phyloP scores from a whole-genome alignment of 140 eudicot genomes.

The Oenanthe javanica region DNA sequence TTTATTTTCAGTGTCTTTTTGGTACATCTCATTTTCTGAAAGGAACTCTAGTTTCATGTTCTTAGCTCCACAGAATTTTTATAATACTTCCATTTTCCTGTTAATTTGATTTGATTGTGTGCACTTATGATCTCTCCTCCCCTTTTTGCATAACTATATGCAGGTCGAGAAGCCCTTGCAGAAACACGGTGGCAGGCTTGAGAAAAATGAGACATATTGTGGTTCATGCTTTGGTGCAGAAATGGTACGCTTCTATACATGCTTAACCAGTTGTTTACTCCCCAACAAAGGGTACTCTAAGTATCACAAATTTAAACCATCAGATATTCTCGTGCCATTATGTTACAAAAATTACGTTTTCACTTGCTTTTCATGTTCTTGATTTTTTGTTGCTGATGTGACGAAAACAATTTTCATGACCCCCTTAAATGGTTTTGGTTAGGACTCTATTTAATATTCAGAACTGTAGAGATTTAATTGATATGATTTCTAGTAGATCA shows the following conservation, averaged over 20 bases:
- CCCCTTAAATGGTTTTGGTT: not conserved
- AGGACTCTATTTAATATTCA: not conserved
- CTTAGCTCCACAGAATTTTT: not conserved
- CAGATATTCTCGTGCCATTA: not conserved
- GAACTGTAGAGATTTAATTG: not conserved
- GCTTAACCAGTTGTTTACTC: not conserved
- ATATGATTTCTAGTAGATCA: not conserved
- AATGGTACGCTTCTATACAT: slow-evolving; percentile 34
- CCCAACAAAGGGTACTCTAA: not conserved
- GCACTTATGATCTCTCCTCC: not conserved
- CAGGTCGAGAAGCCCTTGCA: slow-evolving; percentile 95
- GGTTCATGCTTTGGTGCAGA: slow-evolving; percentile 99
- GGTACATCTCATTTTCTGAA: not conserved
- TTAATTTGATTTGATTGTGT: not conserved
- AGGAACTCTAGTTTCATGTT: not conserved
- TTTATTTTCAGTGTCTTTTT: not conserved
- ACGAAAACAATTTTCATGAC: not conserved
- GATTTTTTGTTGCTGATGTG: not conserved
- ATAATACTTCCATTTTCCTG: not conserved
- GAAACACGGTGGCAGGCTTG: slow-evolving; percentile 98
- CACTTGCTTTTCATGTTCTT: not conserved
- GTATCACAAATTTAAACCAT: not conserved
- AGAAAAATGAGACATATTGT: slow-evolving; percentile 84
- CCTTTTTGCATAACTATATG: not conserved
- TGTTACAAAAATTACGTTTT: not conserved